Evolutionary conservation across 2,329 filamentous ascomycete genomes (phyloP), one percentile per base, ranked within the genome.

Genomic region (Akanthomyces dipterigenus): DNA sequence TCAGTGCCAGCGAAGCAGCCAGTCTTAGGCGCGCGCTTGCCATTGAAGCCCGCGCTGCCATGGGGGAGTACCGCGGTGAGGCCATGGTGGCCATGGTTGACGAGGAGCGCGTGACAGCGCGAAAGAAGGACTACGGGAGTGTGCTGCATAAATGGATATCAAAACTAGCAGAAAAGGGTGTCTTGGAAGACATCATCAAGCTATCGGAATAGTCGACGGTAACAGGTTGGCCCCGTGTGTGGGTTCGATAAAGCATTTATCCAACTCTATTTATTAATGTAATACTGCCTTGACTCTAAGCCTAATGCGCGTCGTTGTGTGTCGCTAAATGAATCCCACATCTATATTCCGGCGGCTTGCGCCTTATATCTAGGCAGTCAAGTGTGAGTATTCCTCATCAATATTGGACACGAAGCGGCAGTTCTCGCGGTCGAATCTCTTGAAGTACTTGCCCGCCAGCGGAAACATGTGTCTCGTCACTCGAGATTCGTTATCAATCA

Each of bases 401-500:
- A 83, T 70, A 72, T 97, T 98, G 67, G 91, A 96, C 36, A 96
- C 81, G 76, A 98, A 99, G 4, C 76, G 79, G 66, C 85, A 85
- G 0, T 75, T 79, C 38, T 76, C 77, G 5, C 72, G 70, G 73
- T 97, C 90, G 80, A 92, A 98, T 46, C 91, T 81, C 73, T 91
- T 96, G 73, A 99, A 98, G 73, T 90, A 91, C 67, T 88, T 88
- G 0, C 95, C 95, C 3, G 92, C 91, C 66, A 90, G 75, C 50
- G 80, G 79, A 69, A 91, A 82, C 64, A 96, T 78, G 26, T 82
- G 68, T 4, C 82, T 75, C 0, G 82, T 80, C 2, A 88, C 78
- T 66, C 65, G 76, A 72, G 56, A 72, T 51, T 68, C 67, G 59
- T 82, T 75, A 5, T 70, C 72, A 46, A 91, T 76, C n/a, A 87